Base-by-base conservation (phyloP, 345 rosid genomes). In the Hypericum androsaemum region DNA sequence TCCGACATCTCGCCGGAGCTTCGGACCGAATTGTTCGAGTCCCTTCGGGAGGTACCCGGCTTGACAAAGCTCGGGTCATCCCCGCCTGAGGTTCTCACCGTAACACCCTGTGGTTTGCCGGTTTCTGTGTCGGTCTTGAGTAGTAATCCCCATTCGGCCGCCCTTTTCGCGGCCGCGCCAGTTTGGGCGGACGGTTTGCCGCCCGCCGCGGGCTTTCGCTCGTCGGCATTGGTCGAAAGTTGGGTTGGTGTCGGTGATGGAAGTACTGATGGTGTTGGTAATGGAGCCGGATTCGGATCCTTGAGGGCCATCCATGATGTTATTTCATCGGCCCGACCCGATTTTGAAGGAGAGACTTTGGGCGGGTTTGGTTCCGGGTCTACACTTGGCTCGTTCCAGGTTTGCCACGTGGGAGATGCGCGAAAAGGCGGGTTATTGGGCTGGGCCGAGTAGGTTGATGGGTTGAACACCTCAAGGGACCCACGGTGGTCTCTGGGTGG, bases 141-240 rank as follows among this genome's bases (percentile, higher is more conserved):
- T 6, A 84, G 82, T 22, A 90, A 60, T n/a, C 98, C 98, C 98
- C 98, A 90, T 74, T 90, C 98, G 3, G 98, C 98, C 10, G 98
- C 96, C 45, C 98, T 80, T 61, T 87, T 80, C 32, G 79, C 86
- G 0, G 92, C 96, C 15, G 63, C 69, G 3, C 81, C 88, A 1
- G 62, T 61, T 14, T 73, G 87, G 1, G 68, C 80, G 12, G 73
- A 49, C 8, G 60, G 8, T 47, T 72, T 60, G 56, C 43, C 14
- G 62, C 38, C 35, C 12, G 36, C 62, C 32, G 32, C 32, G 45
- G 10, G 39, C 35, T 2, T 37, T 13, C 15, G 56, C 42, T 55
- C 51, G 32, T 47, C 52, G 35, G 55, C 50, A 9, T 52, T 47
- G 28, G 11, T 51, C 49, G 35, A 13, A 6, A 16, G 61, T 35